A percentile compares a stretch with the other conserved stretches of the same genome.
These are phyloP conservation scores for Oryza punctata DNA, from an alignment of 176 grass and related monocot genomes.

Conservation along the genomic window DNA sequence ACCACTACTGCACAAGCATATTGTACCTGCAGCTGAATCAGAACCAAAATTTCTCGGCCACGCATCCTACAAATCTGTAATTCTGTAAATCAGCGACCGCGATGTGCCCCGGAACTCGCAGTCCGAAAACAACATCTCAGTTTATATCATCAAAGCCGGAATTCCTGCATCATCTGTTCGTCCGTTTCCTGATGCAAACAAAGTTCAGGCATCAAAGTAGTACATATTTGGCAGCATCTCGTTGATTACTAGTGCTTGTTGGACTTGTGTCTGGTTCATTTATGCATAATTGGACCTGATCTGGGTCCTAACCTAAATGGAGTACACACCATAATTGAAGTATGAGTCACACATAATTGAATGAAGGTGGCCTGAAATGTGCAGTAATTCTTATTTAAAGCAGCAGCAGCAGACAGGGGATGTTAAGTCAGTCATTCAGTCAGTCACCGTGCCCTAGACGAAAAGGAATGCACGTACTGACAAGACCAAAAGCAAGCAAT, in stretches of 20 bases:
- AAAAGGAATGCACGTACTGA: background rate
- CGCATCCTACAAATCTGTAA: background rate
- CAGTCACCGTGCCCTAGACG: background rate
- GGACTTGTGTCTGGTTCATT: background rate
- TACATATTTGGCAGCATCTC: background rate
- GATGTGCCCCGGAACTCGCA: background rate
- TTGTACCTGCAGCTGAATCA: background rate
- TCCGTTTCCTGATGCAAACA: background rate
- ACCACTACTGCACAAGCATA: background rate
- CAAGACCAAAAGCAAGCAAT: conserved; percentile 1
- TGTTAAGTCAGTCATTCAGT: background rate
- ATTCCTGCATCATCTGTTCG: background rate
- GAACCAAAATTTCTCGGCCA: background rate
- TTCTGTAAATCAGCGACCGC: background rate
- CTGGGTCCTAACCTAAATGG: background rate
- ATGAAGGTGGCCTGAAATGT: background rate
- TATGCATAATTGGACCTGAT: background rate
- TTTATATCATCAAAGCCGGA: background rate
- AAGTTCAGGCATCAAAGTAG: background rate
- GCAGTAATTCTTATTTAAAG: background rate
- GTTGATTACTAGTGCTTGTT: background rate
- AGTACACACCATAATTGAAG: background rate
- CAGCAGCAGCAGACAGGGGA: background rate
- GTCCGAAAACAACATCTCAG: background rate
- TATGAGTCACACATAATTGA: conserved; percentile 19